Percentiles rank a stretch among this genome's conserved stretches.
Evolutionary conservation across 306 rosid genomes (phyloP).

Genomic region (Cucumis hystrix): DNA sequence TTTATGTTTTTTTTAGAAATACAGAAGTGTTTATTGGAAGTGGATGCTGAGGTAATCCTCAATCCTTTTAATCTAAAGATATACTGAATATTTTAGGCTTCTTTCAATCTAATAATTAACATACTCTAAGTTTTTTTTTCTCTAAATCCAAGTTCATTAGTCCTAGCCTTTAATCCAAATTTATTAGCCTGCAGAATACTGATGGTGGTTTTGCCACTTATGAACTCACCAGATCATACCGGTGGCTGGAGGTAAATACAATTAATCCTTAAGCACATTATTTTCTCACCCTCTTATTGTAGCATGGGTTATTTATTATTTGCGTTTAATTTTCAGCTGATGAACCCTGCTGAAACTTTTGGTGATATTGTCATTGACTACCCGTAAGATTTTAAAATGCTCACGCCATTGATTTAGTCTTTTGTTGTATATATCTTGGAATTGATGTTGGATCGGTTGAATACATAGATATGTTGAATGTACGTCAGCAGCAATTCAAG

Average conservation of each 20-base stretch:
- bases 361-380: slow-evolving; percentile 31
- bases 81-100: background rate
- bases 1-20: background rate
- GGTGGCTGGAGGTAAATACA: slow-evolving; percentile 17
- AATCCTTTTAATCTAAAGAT: background rate
- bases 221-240: slow-evolving; percentile 23
- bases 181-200: slow-evolving; percentile 13
- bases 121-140: background rate
- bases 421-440: background rate
- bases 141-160: background rate
- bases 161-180: background rate
- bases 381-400: slow-evolving; percentile 13
- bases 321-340: slow-evolving; percentile 5
- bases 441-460: background rate
- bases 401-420: background rate
- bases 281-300: background rate
- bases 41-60: background rate
- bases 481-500: slow-evolving; percentile 27
- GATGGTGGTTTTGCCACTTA: slow-evolving; percentile 24
- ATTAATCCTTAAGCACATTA: background rate
- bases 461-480: slow-evolving; percentile 24
- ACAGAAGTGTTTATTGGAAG: background rate
- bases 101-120: background rate
- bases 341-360: slow-evolving; percentile 29
- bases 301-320: background rate